Percentiles rank a stretch among this genome's conserved stretches.
These are phyloP conservation scores for Fusarium illudens DNA, from an alignment of 2,329 filamentous ascomycete genomes.

Conservation along the genomic window DNA sequence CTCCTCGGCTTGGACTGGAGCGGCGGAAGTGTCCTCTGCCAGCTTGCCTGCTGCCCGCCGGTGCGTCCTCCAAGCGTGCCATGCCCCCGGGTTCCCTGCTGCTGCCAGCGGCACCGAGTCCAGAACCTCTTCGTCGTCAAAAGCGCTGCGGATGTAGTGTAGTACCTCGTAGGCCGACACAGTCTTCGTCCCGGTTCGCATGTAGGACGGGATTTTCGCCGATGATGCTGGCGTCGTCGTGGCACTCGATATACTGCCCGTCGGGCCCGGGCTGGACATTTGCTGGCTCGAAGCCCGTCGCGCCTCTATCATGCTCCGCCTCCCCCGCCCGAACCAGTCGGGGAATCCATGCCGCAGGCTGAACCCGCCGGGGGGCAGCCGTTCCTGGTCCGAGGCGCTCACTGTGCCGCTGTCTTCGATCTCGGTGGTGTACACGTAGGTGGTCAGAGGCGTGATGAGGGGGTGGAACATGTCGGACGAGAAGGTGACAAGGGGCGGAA, in stretches of 20 bases:
- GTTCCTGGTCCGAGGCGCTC: slow-evolving; percentile 83
- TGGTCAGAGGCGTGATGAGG: slow-evolving; percentile 90
- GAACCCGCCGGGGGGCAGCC: slow-evolving; percentile 87
- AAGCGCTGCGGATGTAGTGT: slow-evolving; percentile 82
- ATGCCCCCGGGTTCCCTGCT: slow-evolving; percentile 89
- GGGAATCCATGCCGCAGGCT: slow-evolving; percentile 91
- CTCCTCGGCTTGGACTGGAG: background rate
- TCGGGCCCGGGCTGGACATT: slow-evolving; percentile 37
- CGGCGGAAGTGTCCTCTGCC: slow-evolving; percentile 13
- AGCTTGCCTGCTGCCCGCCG: slow-evolving; percentile 52
- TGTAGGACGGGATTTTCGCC: slow-evolving; percentile 48
- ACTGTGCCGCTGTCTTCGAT: slow-evolving; percentile 79
- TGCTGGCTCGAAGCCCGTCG: slow-evolving; percentile 55
- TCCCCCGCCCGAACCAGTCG: slow-evolving; percentile 79
- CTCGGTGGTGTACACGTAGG: slow-evolving; percentile 88
- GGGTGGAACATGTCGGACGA: slow-evolving; percentile 95
- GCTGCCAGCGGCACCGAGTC: slow-evolving; percentile 82
- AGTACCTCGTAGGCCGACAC: slow-evolving; percentile 74
- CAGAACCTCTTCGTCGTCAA: slow-evolving; percentile 79
- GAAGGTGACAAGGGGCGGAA: slow-evolving; percentile 88
- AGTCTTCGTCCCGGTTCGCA: slow-evolving; percentile 52
- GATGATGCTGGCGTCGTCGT: slow-evolving; percentile 46
- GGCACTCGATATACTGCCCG: slow-evolving; percentile 33
- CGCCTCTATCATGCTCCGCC: slow-evolving; percentile 50
- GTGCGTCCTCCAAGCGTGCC: slow-evolving; percentile 90